Percentiles rank a stretch among this genome's conserved stretches.
phyloP scores from a whole-genome alignment of 805 yeast species.

The Schwanniomyces pseudopolymorphus region DNA sequence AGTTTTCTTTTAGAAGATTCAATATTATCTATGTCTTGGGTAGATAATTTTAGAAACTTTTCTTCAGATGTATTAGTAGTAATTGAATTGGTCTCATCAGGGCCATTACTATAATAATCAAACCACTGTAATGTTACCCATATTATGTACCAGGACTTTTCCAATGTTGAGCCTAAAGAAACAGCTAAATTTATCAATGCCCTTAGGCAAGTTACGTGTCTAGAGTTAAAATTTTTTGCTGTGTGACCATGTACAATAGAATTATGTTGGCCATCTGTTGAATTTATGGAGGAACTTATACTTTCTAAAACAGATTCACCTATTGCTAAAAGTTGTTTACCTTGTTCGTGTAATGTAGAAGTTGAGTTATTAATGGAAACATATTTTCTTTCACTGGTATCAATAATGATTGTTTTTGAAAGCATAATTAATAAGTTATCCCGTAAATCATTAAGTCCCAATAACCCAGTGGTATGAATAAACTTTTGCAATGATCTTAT shows the following conservation, averaged over 20 bases:
- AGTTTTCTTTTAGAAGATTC: conserved; percentile 60
- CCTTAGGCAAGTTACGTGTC: conserved; percentile 74
- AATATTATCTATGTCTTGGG: conserved; percentile 50
- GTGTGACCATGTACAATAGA: neutral
- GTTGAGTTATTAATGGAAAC: neutral
- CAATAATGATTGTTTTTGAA: conserved; percentile 19
- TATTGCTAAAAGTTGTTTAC: conserved; percentile 40
- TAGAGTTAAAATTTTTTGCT: conserved; percentile 47
- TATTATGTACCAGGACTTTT: conserved; percentile 61
- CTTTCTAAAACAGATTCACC: conserved; percentile 56
- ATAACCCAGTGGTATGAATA: conserved; percentile 78
- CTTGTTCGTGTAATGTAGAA: conserved; percentile 15
- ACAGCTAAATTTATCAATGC: conserved; percentile 76
- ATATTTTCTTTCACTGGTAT: conserved; percentile 2
- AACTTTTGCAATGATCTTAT: conserved; percentile 77
- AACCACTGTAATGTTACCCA: conserved; percentile 76
- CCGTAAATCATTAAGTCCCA: conserved; percentile 56
- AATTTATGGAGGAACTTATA: conserved; percentile 30
- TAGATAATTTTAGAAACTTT: conserved; percentile 32
- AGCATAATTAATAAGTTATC: conserved; percentile 44
- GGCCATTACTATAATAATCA: conserved; percentile 66
- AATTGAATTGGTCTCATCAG: conserved; percentile 39
- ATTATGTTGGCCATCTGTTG: neutral
- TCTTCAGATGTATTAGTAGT: conserved; percentile 18
- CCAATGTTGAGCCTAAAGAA: conserved; percentile 76